A percentile compares a stretch with the other conserved stretches of the same genome.
Evolutionary conservation across 805 yeast genomes (phyloP).

Genomic region (Monosporozyma siamensis): DNA sequence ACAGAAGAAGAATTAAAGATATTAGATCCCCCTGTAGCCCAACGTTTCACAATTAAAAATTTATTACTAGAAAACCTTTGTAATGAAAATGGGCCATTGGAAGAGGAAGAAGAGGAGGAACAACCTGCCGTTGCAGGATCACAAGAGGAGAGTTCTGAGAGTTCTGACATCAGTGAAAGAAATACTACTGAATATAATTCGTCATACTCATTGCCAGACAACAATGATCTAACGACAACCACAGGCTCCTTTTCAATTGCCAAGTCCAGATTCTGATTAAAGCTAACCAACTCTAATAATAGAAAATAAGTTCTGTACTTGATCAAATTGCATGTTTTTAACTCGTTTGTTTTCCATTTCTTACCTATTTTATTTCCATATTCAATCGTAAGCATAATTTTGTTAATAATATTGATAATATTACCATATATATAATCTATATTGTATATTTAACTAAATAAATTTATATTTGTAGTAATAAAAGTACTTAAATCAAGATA

Average conservation of each 20-base stretch:
- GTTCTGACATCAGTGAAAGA: too few relatives aligned
- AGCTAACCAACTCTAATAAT: neutral
- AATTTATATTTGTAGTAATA: too few relatives aligned
- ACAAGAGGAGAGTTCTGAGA: too few relatives aligned
- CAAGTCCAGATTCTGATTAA: neutral
- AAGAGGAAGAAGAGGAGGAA: neutral
- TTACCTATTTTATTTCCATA: too few relatives aligned
- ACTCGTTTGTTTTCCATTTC: neutral
- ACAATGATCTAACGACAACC: neutral
- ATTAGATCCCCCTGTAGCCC: constrained; percentile 60
- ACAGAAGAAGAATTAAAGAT: constrained; percentile 48
- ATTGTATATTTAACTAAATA: too few relatives aligned
- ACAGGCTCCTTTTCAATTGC: neutral
- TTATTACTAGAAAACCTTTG: constrained; percentile 22
- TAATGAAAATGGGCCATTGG: neutral
- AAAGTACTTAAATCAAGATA: too few relatives aligned
- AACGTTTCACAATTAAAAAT: constrained; percentile 44
- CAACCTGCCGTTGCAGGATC: too few relatives aligned
- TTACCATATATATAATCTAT: too few relatives aligned
- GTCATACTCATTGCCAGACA: neutral
- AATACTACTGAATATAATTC: neutral
- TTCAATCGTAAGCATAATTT: too few relatives aligned
- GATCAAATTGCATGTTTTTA: too few relatives aligned
- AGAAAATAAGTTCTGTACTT: too few relatives aligned
- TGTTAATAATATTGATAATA: too few relatives aligned